Evolutionary conservation across 2,329 filamentous ascomycete species (phyloP), one percentile per base, ranked within the genome.

Genomic region (Botrytis cinerea): DNA sequence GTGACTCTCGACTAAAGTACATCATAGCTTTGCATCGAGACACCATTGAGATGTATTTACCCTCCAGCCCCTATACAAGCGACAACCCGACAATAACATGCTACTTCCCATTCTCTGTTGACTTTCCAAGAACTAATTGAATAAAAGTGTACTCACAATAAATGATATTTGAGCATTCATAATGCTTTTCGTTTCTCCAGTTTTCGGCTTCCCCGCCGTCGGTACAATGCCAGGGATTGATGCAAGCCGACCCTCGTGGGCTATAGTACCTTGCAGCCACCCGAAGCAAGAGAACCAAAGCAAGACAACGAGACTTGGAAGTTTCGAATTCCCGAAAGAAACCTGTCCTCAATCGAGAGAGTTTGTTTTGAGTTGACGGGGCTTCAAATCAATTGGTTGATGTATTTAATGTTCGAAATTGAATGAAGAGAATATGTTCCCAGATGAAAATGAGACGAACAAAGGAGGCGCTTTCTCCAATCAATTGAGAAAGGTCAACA

Each of bases 151-250:
- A 83, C 86, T 84, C 83, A 88, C 87, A 80, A 89, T 83, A 76
- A 89, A 88, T 45, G 86, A 87, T 78, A 89, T 86, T 80, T 88
- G 86, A 73, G 87, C 86, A 78, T 86, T 88, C 87, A 89, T 89
- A 76, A 74, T 84, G 79, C 68, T 72, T 76, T 73, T 70, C 40
- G 73, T 45, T 60, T 66, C 72, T 74, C 74, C 73, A 76, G 74
- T 75, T 74, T 76, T 67, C 71, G 61, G 72, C 62, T 75, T 77
- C 72, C 76, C 71, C 51, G 40, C 46, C 46, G 18, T 57, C 43
- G 32, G 54, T 43, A 59, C 63, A 45, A 40, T 72, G 74, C 75
- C 48, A 76, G 78, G 79, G 73, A 75, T 28, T 60, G 74, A 79
- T 80, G 78, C 78, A 78, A 78, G 74, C 74, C 73, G 76, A 75